These are phyloP conservation scores for Melanomma pulvis-pyrius DNA, from an alignment of 495 filamentous ascomycete species.

Conservation along the genomic window DNA sequence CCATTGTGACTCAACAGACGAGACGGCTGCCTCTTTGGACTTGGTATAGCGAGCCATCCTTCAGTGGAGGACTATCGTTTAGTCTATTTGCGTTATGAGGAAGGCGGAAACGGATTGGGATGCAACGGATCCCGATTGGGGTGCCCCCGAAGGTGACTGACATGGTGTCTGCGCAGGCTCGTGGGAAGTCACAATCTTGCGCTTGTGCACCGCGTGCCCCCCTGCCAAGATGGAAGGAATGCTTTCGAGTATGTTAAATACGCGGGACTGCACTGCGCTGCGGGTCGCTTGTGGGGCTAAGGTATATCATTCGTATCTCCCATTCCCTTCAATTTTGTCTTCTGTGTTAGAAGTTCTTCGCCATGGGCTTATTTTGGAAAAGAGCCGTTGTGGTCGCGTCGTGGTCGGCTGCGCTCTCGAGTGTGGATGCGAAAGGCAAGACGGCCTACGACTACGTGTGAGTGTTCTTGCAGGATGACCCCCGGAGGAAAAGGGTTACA, in stretches of 20 bases:
- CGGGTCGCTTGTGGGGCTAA: neutral
- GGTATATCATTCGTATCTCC: neutral
- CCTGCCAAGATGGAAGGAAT: neutral
- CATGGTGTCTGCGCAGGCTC: no score
- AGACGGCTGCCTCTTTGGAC: neutral
- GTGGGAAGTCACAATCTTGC: no score
- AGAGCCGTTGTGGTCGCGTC: neutral
- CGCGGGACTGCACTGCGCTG: neutral
- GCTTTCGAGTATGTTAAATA: neutral
- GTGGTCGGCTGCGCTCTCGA: neutral
- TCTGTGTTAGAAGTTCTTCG: neutral
- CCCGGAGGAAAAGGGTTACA: no score
- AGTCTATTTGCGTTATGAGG: no score
- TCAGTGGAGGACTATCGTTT: no score
- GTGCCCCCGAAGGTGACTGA: no score
- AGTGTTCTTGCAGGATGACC: no score
- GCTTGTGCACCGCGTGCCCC: no score
- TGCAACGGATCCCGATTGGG: no score
- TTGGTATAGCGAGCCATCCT: neutral
- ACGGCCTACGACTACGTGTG: conserved; percentile 35
- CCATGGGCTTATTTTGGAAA: conserved; percentile 7
- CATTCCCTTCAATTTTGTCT: neutral
- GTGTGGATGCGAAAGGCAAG: conserved; percentile 7
- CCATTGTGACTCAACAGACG: neutral
- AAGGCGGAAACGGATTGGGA: no score